Evolutionary conservation across 2,329 filamentous ascomycete species (phyloP), one percentile per base, ranked within the genome.

Genomic region (Gaeumannomyces sp.): DNA sequence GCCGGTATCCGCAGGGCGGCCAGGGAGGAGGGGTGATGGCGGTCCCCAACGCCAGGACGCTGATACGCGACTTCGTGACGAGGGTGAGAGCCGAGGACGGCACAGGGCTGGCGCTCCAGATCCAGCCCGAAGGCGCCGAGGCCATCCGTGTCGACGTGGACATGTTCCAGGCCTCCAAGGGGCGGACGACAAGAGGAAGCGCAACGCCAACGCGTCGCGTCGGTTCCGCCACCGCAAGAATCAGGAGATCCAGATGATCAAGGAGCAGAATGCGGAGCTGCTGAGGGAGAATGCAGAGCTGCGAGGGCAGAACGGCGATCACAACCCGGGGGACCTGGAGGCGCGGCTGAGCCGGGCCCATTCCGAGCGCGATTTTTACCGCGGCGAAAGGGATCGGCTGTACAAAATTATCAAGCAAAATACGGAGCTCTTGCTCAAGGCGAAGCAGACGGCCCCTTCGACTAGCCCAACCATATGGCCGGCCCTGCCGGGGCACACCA

Each of bases 181-280:
- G 71, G 90, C 91, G 56, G 91, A 95, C 71, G 91, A 96, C 75
- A 96, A 95, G 77, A 83, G 92, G 65, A 89, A 90, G 74, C 85
- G 92, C 63, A 96, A 96, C 72, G 92, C 92, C 58, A 90, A 90
- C 61, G 92, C 92, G 8, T 96, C 92, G 65, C 91, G 91, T 61
- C 84, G 92, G 66, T 95, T 96, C 69, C 85, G 92, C 64, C 86
- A 88, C 72, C 85, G 93, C 66, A 88, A 92, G 72, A 96, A 96
- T 77, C 91, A 93, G 72, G 31, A 60, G 22, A 38, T 35, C 59
- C 38, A 35, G 16, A 31, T 35, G 10, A 60, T 38, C 31, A 89
- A 90, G 74, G 91, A 94, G 73, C 85, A 85, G 70, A 89, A 92
- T 73, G 89, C 89, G 65, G 85, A 85, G 22, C 87, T 94, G 68